These are phyloP conservation scores for Cryptosporidium canis DNA, from an alignment of 169 alveolate species.

Conservation along the genomic window DNA sequence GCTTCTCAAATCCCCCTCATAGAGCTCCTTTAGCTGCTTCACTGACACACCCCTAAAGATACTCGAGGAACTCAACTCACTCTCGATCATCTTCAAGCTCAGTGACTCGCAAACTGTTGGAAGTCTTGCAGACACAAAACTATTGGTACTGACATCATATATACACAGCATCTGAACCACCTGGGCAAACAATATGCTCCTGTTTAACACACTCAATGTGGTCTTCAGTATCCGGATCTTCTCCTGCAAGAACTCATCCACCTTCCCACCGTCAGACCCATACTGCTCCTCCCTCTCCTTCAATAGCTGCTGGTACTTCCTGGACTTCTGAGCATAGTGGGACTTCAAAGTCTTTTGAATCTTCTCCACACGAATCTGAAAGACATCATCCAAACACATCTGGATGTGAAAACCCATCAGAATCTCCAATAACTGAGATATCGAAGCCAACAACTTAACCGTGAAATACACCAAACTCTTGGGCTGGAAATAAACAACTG, in stretches of 20 bases:
- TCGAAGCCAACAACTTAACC: not conserved
- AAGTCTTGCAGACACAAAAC: not conserved
- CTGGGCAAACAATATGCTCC: not conserved
- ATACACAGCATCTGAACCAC: not conserved
- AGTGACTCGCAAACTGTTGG: not conserved
- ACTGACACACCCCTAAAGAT: not conserved
- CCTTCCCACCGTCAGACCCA: not conserved
- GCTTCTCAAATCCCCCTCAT: not conserved
- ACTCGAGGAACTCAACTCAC: not conserved
- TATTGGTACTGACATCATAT: not conserved
- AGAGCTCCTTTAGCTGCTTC: not conserved
- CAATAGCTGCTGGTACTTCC: not conserved
- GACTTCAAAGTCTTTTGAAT: not conserved
- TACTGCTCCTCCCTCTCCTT: not conserved
- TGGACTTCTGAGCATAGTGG: not conserved
- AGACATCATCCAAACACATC: not conserved
- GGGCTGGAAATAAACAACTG: constrained; percentile 1
- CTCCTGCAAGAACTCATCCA: not conserved
- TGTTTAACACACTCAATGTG: constrained; percentile 15
- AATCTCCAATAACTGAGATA: not conserved
- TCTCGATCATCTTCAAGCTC: not conserved
- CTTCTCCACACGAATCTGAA: not conserved
- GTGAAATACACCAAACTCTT: not conserved
- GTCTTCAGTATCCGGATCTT: not conserved
- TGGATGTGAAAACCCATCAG: not conserved